Base-by-base conservation (phyloP, 768 basidiomycete species). In the Mycena leptocephala region DNA sequence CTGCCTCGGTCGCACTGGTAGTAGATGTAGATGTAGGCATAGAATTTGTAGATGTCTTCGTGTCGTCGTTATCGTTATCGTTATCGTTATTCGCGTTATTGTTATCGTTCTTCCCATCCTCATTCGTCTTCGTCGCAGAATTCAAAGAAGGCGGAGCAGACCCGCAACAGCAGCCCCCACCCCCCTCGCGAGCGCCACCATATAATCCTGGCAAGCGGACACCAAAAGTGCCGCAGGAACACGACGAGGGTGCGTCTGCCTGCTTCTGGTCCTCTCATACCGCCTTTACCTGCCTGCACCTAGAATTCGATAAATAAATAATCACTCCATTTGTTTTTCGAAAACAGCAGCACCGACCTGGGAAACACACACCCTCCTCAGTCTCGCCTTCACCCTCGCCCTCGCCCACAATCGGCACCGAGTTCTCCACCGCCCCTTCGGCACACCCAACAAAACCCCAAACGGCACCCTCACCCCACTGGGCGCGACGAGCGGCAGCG, bases 221-320 rank as follows among this genome's bases (percentile, higher is more conserved):
- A 97, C 95, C 93, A 95, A 85, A 97, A 97, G 83, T 96, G 95
- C 53, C 97, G 89, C 76, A 98, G 93, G 86, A 98, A 98, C 51
- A 97, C 85, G 66, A 96, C 92, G 76, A 97, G 89, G 0, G 93
- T 94, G 72, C 86, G 86, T 76, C 37, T 79, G 26, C 16, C 0
- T 43, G 14, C 20, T n/a, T n/a, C n/a, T n/a, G n/a, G n/a, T n/a
- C n/a, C n/a, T n/a, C n/a, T n/a, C n/a, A n/a, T n/a, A n/a, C n/a
- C n/a, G n/a, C n/a, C n/a, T n/a, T n/a, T n/a, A n/a, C n/a, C n/a
- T n/a, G n/a, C n/a, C n/a, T n/a, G n/a, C n/a, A n/a, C n/a, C n/a
- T n/a, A n/a, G n/a, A n/a, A n/a, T n/a, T n/a, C n/a, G n/a, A n/a
- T n/a, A n/a, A n/a, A n/a, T n/a, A n/a, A n/a, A n/a, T n/a, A n/a